Base-by-base conservation (phyloP, 1,284 basidiomycete genomes). In the Cryptococcus deneoformans region DNA sequence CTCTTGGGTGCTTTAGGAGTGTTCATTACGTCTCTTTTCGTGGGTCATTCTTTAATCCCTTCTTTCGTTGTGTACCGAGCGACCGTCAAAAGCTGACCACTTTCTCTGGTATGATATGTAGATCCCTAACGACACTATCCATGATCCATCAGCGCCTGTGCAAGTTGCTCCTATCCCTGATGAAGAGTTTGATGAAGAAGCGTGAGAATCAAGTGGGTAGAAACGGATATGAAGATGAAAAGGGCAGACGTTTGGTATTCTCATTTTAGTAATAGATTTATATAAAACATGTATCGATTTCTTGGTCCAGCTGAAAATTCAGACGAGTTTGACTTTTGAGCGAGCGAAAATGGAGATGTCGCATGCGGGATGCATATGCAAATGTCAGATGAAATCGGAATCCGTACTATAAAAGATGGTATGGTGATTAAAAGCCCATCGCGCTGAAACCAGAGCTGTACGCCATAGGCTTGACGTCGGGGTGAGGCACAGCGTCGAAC, bases 381-480 rank as follows among this genome's bases (percentile, higher is more conserved):
- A 20, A 20, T 20, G 20, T 20, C 20, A 20, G 20, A 20, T 20
- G 20, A 20, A 20, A 20, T 20, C 20, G 20, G 20, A 20, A 20
- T 20, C 20, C 20, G 20, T 20, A 20, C 20, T 20, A 20, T 20
- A 20, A 20, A 20, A 20, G 20, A 20, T 20, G 20, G 20, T 20
- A 20, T 20, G 20, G 20, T 20, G 20, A 42, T 42, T 58, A 61
- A 53, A 62, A 56, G 16, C 58, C 58, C 35, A 65, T 63, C 61
- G 73, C 66, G 61, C 65, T 59, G 60, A 78, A 78, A 16, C 77
- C 72, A 16, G 71, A 70, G 6, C 82, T 83, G 70, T 95, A 96
- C 1, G 92, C 92, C 92, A 96, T 96, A 8, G 92, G 92, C 72
- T 86, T 89, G 81, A 95, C 82, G 52, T 89, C 86, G 20, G 92